These are phyloP conservation scores for Melaleuca quinquenervia DNA, from an alignment of 345 rosid genomes.

Conservation along the genomic window DNA sequence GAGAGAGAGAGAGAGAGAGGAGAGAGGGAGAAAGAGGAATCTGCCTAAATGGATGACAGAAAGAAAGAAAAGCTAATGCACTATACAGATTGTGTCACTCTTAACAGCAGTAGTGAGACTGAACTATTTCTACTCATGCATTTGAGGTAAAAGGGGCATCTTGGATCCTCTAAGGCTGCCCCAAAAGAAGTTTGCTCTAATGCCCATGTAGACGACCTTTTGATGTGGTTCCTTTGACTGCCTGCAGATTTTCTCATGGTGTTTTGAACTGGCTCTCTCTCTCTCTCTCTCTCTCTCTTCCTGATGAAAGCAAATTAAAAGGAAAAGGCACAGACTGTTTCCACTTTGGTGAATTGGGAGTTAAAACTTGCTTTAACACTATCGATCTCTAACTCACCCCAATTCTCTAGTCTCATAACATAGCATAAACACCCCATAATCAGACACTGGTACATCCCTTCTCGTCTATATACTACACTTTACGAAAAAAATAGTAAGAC, in stretches of 20 bases:
- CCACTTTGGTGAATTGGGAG: neutral
- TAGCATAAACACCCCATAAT: neutral
- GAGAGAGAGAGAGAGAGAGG: neutral
- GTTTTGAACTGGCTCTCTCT: neutral
- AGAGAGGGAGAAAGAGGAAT: neutral
- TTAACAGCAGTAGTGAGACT: neutral
- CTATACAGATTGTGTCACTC: neutral
- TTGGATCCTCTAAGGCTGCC: conserved; percentile 15
- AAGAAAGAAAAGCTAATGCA: neutral
- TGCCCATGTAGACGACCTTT: conserved; percentile 1
- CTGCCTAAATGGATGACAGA: neutral
- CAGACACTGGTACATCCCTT: neutral
- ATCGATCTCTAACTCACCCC: neutral
- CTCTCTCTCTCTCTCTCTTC: neutral
- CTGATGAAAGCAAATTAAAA: neutral
- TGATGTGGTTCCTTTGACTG: conserved; percentile 18
- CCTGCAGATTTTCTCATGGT: neutral
- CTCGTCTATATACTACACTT: neutral
- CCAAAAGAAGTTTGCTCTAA: neutral
- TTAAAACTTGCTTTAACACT: neutral
- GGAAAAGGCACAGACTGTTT: neutral
- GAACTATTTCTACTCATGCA: neutral
- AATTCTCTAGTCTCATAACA: neutral
- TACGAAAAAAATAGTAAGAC: neutral
- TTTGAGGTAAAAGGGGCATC: conserved; percentile 7